Evolutionary conservation across 306 rosid genomes (phyloP).

Genomic region (Purshia tridentata): DNA sequence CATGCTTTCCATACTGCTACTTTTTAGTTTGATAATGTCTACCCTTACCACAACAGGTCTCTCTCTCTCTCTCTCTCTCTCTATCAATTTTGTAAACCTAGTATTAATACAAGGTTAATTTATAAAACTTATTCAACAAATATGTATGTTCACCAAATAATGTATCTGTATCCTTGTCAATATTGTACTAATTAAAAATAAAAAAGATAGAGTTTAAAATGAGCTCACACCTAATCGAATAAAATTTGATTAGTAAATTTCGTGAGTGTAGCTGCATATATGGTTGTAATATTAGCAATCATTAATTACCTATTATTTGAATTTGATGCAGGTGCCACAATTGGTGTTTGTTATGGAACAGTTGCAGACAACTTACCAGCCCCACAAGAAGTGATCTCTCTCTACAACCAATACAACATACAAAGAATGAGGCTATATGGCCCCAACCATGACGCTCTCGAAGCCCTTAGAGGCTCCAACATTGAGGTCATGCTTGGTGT

Average conservation of each 20-base stretch:
- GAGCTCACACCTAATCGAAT: too few relatives aligned
- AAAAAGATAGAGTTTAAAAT: too few relatives aligned
- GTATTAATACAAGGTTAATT: too few relatives aligned
- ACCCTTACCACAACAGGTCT: slow-evolving; percentile 9
- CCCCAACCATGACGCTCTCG: slow-evolving; percentile 33
- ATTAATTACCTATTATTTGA: neutral
- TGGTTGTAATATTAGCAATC: too few relatives aligned
- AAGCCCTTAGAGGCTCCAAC: slow-evolving; percentile 49
- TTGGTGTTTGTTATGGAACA: slow-evolving; percentile 58
- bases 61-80: slow-evolving; percentile 1
- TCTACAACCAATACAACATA: slow-evolving; percentile 34
- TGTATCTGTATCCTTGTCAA: too few relatives aligned
- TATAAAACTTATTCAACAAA: too few relatives aligned
- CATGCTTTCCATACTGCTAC: slow-evolving; percentile 3
- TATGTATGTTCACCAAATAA: too few relatives aligned
- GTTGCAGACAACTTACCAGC: slow-evolving; percentile 40
- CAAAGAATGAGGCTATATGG: slow-evolving; percentile 43
- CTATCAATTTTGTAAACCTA: too few relatives aligned
- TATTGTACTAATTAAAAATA: too few relatives aligned
- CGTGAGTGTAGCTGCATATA: too few relatives aligned
- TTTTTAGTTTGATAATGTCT: slow-evolving; percentile 1
- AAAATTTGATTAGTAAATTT: too few relatives aligned
- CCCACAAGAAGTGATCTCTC: slow-evolving; percentile 35
- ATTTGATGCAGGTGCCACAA: slow-evolving; percentile 35
- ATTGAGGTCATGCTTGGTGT: slow-evolving; percentile 20